phyloP scores from a whole-genome alignment of 1,284 basidiomycete species.

The Papiliotrema fonsecae region DNA sequence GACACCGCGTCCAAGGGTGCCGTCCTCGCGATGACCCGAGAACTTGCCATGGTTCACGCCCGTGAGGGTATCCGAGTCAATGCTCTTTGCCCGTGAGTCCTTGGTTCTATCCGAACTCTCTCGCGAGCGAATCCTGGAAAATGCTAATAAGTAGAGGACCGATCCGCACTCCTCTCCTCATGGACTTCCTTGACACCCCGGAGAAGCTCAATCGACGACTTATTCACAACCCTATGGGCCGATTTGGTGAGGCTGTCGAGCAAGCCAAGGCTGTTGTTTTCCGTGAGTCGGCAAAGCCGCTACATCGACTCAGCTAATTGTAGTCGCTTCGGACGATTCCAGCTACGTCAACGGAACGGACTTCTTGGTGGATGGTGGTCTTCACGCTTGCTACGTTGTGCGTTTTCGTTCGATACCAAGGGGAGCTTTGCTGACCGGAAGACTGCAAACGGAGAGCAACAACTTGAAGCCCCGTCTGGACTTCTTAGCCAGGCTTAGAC shows the following conservation, averaged over 20 bases:
- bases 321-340: slow-evolving; percentile 51
- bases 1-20: slow-evolving; percentile 63
- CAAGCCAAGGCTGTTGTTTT: slow-evolving; percentile 87
- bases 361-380: slow-evolving; percentile 88
- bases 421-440: not conserved
- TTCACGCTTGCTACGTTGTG: slow-evolving; percentile 78
- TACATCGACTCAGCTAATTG: slow-evolving; percentile 1
- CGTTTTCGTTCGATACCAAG: slow-evolving; percentile 10
- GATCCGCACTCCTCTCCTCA: slow-evolving; percentile 85
- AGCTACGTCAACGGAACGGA: slow-evolving; percentile 70
- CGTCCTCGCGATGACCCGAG: slow-evolving; percentile 95
- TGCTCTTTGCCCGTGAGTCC: slow-evolving; percentile 83
- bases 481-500: not conserved
- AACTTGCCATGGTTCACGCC: slow-evolving; percentile 95
- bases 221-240: slow-evolving; percentile 90
- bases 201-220: slow-evolving; percentile 89
- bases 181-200: slow-evolving; percentile 96
- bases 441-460: slow-evolving; percentile 8
- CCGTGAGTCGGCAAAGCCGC: slow-evolving; percentile 55
- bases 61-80: slow-evolving; percentile 93
- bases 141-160: slow-evolving; percentile 62
- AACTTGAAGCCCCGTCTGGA: not conserved
- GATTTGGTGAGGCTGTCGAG: slow-evolving; percentile 94
- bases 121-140: slow-evolving; percentile 1
- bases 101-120: no score